These are phyloP conservation scores for Moesziomyces antarcticus DNA, from an alignment of 1,284 basidiomycete species.

Conservation along the genomic window DNA sequence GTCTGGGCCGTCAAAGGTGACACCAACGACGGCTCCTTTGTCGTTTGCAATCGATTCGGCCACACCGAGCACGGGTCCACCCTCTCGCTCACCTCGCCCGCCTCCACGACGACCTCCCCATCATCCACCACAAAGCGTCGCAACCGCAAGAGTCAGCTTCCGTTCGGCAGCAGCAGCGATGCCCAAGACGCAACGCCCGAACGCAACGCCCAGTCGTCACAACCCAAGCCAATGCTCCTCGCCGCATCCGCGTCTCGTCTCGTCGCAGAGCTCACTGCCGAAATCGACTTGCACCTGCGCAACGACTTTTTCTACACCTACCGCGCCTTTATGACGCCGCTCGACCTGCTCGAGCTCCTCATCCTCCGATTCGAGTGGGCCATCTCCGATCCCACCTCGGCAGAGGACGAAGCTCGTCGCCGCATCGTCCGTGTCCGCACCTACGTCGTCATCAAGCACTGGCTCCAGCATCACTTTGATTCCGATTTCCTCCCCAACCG, in stretches of 20 bases:
- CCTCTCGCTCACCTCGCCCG: conserved; percentile 7
- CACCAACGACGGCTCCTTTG: conserved; percentile 31
- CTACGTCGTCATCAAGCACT: conserved; percentile 60
- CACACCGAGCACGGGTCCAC: conserved; percentile 12
- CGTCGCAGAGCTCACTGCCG: conserved; percentile 62
- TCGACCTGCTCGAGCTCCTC: conserved; percentile 53
- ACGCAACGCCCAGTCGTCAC: neutral
- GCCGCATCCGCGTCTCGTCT: conserved; percentile 54
- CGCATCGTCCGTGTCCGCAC: conserved; percentile 61
- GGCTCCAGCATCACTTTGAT: conserved; percentile 61
- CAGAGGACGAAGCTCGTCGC: conserved; percentile 52
- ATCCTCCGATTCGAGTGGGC: conserved; percentile 62
- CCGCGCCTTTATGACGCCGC: conserved; percentile 50
- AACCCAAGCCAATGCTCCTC: conserved; percentile 30
- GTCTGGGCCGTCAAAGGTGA: conserved; percentile 53
- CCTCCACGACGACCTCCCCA: conserved; percentile 10
- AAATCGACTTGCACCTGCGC: conserved; percentile 55
- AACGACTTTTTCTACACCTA: conserved; percentile 64
- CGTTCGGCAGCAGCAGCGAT: conserved; percentile 9
- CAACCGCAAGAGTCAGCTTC: conserved; percentile 24
- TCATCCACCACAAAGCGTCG: conserved; percentile 21
- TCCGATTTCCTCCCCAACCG: conserved; percentile 59
- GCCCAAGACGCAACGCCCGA: neutral
- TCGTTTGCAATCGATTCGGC: conserved; percentile 37
- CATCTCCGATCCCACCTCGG: conserved; percentile 29